Base-by-base conservation (phyloP, 75 land plant genomes). In the Sequoiadendron giganteum region DNA sequence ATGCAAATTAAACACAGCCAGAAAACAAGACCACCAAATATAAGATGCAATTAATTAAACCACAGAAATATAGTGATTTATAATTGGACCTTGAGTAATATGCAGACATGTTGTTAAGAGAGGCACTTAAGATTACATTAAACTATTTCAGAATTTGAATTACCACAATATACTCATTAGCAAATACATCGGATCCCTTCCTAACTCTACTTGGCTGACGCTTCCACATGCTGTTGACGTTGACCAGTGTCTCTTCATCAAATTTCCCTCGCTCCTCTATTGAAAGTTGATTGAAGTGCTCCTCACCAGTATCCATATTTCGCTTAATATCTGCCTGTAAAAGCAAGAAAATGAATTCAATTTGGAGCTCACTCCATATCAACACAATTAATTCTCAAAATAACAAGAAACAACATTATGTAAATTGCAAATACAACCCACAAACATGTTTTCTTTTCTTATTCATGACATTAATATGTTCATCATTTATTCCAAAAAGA, bases 141-240 rank as follows among this genome's bases (percentile, higher is more conserved):
- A 75, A 75, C 38, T 14, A 75, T 75, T 14, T 32, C 4, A 34
- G 77, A 75, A 75, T 75, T 75, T 39, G 21, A 45, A 61, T 94
- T 93, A 98, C 99, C 97, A 98, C 99, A 83, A 98, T 97, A 87
- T 96, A 98, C 90, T 98, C 97, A 88, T 98, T 98, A 88, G 93
- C 93, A 90, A 98, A 96, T 39, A 93, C 92, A 45, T 90, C 92
- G 72, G 91, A 87, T 79, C 92, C 91, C 30, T 89, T 92, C 73
- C 91, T 91, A 0, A 87, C 84, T 76, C 93, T 85, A 82, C 92
- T 92, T 73, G 91, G 86, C 55, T 84, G 91, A 72, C 91, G 92
- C 83, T 86, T 89, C 43, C 78, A 55, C 25, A 96, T 93, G 87
- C 86, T 96, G 89, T 97, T 94, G 58, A 98, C 96, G 89, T 97